Evolutionary conservation across 2,329 filamentous ascomycete species (phyloP), one percentile per base, ranked within the genome.

Genomic region (Didymella pomorum): DNA sequence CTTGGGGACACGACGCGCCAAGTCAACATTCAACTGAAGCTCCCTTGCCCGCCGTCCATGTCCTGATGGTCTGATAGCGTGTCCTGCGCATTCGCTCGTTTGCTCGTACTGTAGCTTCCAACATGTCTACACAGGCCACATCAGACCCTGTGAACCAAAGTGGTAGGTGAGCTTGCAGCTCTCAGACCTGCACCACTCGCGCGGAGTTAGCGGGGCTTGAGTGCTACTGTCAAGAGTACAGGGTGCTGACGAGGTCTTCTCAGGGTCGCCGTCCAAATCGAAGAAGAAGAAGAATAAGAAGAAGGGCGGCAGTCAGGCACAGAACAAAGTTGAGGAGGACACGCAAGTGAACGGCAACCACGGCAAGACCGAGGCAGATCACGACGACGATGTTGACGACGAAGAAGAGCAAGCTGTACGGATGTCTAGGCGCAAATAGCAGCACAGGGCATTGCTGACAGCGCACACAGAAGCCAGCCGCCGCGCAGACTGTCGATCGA

Each of bases 201-300:
- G 46, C 46, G 52, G 37, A 35, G 42, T 47, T 57, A 35, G 28
- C 37, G 41, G 43, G 50, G 41, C n/a, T 25, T 37, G 33, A 31
- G 18, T 33, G 16, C 46, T 21, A 41, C 18, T 41, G 21, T 5
- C 20, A 2, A 21, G n/a, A 25, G 16, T 31, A 23, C n/a, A 26
- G 6, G 14, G 1, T 14, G 57, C 71, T 75, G 53, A 74, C 66
- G 18, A 16, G 33, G 33, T 6, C 46, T 41, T 20, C 23, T 2
- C 48, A 77, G 75, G 70, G 25, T 58, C 68, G 29, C 49, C 68
- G 4, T 71, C 73, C 14, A 78, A 77, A 55, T 76, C 71, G 33
- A 76, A 76, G 49, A 78, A 77, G 68, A 78, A 76, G 71, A 76
- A 73, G 69, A 77, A 73, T 46, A 77, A 76, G 70, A 78, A 76